Base-by-base conservation (phyloP, 352 stramenopile genomes). In the Phytophthora gonapodyides region DNA sequence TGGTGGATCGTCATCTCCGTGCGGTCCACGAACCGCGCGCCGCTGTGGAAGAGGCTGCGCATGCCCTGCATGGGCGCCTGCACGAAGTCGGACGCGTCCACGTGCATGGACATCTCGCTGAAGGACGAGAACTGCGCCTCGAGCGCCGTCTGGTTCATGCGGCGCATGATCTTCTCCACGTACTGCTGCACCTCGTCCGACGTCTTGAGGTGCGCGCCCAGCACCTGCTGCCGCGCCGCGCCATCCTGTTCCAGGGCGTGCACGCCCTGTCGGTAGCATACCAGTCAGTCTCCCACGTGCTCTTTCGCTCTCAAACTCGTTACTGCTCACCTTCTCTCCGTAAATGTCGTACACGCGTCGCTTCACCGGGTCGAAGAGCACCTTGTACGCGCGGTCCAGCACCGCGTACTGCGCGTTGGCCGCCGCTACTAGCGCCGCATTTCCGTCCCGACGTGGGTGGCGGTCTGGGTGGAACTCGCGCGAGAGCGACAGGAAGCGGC, bases 401-500 rank as follows among this genome's bases (percentile, higher is more conserved):
- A 82, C 60, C 46, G 85, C 81, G 66, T 93, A 94, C 64, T 92
- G 79, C 55, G 77, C 65, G 61, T 92, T 92, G 24, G 85, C 85
- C 6, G 87, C 72, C 15, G 77, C 79, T 21, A 88, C 67, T 13
- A 90, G 73, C 65, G 69, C 65, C 8, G 64, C 62, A 54, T 89
- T 78, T 34, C 61, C 68, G 21, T 63, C 35, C 10, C 64, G 56
- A 10, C 64, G 53, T 8, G 63, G 73, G 17, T 80, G 78, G 9
- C 82, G 78, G 55, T 97, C 88, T 16, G 88, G 88, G 54, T 97
- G 88, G 64, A 94, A 92, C 71, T 92, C 84, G 48, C 84, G 82
- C 41, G 87, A 94, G 3, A 94, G 71, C 38, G 69, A 64, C 46
- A 89, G 55, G 70, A 91, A 97, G 9, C 72, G 70, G 19, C 61